These are phyloP conservation scores for Ricinus communis DNA, from an alignment of 345 rosid genomes.

Conservation along the genomic window DNA sequence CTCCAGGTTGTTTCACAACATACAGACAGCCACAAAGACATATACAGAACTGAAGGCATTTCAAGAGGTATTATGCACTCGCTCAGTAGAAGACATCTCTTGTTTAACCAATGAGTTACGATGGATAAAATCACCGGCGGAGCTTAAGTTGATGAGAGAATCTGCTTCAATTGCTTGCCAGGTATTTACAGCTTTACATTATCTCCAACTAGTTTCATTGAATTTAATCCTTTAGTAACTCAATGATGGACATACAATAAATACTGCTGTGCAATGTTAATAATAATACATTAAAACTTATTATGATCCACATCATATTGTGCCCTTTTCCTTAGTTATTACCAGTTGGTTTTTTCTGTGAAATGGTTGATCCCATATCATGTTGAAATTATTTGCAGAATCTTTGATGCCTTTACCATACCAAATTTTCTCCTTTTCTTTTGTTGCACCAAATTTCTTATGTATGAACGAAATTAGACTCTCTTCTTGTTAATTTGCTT, in stretches of 20 bases:
- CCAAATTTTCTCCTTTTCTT: background rate
- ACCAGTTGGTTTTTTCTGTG: background rate
- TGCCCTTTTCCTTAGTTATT: background rate
- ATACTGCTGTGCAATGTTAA: background rate
- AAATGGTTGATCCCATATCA: background rate
- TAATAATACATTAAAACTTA: background rate
- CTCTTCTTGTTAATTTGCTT: background rate
- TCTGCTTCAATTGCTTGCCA: slow-evolving; percentile 95
- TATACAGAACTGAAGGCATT: slow-evolving; percentile 72
- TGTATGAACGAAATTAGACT: background rate
- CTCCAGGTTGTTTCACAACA: slow-evolving; percentile 75
- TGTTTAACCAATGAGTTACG: slow-evolving; percentile 64
- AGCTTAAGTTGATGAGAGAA: slow-evolving; percentile 86
- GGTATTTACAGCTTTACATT: slow-evolving; percentile 44
- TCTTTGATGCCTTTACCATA: background rate
- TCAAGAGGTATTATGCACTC: slow-evolving; percentile 44
- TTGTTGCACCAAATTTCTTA: background rate
- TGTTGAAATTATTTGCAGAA: background rate
- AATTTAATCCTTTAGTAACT: background rate
- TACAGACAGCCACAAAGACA: slow-evolving; percentile 52
- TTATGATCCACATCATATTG: background rate
- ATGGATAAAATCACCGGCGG: slow-evolving; percentile 85
- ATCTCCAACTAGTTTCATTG: background rate
- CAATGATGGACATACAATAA: background rate
- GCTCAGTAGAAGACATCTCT: slow-evolving; percentile 65